Conservation (phyloP, 495 filamentous ascomycete species). For the Parmelia sp. region DNA sequence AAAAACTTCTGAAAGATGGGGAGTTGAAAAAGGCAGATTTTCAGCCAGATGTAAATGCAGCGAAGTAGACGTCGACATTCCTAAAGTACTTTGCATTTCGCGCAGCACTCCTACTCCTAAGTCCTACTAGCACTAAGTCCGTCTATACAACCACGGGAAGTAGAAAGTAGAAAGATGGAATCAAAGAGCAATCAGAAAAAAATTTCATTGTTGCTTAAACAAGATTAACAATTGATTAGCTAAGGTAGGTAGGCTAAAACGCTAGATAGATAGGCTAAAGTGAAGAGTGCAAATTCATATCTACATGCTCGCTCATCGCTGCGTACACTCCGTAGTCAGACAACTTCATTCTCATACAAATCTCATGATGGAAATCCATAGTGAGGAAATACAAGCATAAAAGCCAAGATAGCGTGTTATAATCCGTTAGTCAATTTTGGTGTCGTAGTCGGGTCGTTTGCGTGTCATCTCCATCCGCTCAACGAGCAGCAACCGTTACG, state of each 20-base stretch:
- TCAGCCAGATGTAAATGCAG: neutral
- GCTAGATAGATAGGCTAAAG: neutral
- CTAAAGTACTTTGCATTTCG: neutral
- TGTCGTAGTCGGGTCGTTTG: constrained; percentile 13
- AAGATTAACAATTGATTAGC: neutral
- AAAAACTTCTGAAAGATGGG: neutral
- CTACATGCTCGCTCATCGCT: constrained; percentile 17
- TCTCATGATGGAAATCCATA: neutral
- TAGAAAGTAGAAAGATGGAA: neutral
- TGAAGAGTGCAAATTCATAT: constrained; percentile 4
- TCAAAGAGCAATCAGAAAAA: neutral
- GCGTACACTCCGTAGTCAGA: constrained; percentile 4
- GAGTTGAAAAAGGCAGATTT: too few species aligned
- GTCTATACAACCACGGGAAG: neutral
- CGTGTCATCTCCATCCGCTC: neutral
- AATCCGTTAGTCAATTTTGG: constrained; percentile 13
- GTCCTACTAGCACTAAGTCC: neutral
- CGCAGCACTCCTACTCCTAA: neutral
- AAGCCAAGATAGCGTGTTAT: neutral
- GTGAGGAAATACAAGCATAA: neutral
- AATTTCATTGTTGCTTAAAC: neutral
- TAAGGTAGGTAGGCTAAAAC: neutral
- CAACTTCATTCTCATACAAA: neutral
- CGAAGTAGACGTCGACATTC: neutral
- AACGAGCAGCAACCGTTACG: constrained; percentile 19